Evolutionary conservation across 495 filamentous ascomycete genomes (phyloP).

Genomic region (Penicillium goetzii): DNA sequence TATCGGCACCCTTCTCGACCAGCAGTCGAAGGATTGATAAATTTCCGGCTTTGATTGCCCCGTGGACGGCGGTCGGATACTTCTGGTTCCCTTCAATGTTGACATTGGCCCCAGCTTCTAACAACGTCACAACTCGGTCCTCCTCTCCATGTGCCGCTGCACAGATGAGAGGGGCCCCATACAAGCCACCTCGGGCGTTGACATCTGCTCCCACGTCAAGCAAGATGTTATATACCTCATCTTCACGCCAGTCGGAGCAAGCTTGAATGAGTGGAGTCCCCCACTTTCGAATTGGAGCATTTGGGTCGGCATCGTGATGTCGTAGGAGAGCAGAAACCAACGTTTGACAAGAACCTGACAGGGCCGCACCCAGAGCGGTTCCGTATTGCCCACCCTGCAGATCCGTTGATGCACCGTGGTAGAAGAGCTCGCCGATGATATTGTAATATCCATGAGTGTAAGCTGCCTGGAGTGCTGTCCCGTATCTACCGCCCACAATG

Average conservation of each 20-base stretch:
- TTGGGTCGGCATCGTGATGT: neutral
- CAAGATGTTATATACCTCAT: neutral
- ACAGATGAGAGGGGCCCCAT: neutral
- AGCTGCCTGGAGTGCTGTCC: neutral
- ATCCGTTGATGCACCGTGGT: neutral
- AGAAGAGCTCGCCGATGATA: neutral
- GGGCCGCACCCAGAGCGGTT: neutral
- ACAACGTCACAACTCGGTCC: neutral
- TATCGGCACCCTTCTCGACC: neutral
- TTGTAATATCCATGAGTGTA: neutral
- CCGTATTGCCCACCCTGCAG: neutral
- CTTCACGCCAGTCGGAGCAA: neutral
- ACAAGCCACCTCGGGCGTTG: neutral
- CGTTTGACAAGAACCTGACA: neutral
- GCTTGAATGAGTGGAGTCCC: neutral
- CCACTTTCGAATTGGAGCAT: neutral
- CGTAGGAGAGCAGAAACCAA: neutral
- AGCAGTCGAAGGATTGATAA: neutral
- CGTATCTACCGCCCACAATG: neutral
- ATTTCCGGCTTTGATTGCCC: neutral
- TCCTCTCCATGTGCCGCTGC: neutral
- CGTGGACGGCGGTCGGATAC: neutral
- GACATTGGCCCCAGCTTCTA: constrained; percentile 1
- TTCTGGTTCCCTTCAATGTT: neutral
- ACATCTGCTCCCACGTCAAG: neutral